Evolutionary conservation across 108 stramenopile genomes (phyloP), one percentile per base, ranked within the genome.

Genomic region (Nannochloropsis salina): DNA sequence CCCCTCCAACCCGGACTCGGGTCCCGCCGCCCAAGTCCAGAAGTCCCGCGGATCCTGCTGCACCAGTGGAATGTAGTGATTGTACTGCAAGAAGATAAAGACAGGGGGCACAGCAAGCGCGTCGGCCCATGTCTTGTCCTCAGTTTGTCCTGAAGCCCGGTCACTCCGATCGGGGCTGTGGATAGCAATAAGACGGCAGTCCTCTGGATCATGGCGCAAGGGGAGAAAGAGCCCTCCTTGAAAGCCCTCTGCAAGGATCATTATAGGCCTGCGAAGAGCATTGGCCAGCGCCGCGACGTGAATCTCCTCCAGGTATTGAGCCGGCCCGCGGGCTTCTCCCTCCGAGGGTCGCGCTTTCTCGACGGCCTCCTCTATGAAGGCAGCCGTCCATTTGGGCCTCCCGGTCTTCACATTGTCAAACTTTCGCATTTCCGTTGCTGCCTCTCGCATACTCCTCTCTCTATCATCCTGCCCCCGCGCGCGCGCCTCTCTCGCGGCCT

Each of bases 241-340:
- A n/a, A 74, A 74, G n/a, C 61, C 61, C 6, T 74, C 61, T 4
- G 61, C 61, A 15, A 74, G n/a, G 61, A 74, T 74, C 61, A 74
- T 74, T 15, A 74, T 74, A 2, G 61, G 61, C n/a, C 61, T 15
- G n/a, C 61, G 61, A n/a, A 74, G 2, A n/a, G 61, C 61, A n/a
- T 74, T 74, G n/a, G 61, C 61, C n/a, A 74, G 61, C 5, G 61
- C 61, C n/a, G 61, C 61, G 61, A 74, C 61, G 61, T 74, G 61
- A 0, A 74, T 74, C 61, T 74, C 61, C 61, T 74, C 61, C 61
- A 74, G 61, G 8, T 74, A 74, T n/a, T 74, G 61, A n/a, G 61
- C 61, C 15, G 61, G 61, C 8, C 61, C 61, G 61, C 61, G 61
- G 20, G n/a, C n/a, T n/a, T 74, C 61, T 15, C 61, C 61, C 61